Conservation (phyloP, 208 protist genomes). For the Trypanosoma melophagium region DNA sequence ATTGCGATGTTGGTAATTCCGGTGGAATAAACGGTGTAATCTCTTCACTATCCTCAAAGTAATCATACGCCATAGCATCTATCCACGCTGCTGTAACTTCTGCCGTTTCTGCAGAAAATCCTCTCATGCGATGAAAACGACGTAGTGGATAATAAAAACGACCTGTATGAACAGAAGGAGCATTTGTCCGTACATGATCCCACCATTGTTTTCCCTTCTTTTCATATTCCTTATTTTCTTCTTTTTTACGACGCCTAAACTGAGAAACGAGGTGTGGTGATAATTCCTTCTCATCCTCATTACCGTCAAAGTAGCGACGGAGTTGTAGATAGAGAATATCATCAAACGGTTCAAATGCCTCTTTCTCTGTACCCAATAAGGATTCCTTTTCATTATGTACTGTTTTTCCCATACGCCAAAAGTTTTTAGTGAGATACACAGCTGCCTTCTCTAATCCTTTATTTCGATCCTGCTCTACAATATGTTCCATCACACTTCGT, state of each 20-base stretch:
- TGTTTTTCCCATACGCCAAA: too few species aligned
- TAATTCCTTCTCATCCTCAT: too few species aligned
- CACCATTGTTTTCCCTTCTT: not conserved
- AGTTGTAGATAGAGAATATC: conserved; percentile 29
- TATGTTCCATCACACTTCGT: too few species aligned
- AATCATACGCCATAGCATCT: conserved; percentile 38
- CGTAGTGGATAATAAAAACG: conserved; percentile 49
- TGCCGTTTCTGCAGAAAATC: conserved; percentile 35
- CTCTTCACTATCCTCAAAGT: conserved; percentile 24
- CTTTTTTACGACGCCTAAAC: not conserved
- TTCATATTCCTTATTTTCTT: too few species aligned
- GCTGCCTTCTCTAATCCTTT: not conserved
- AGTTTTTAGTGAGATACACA: too few species aligned
- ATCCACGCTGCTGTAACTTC: conserved; percentile 44
- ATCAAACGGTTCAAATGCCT: conserved; percentile 24
- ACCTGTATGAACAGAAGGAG: conserved; percentile 13
- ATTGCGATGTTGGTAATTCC: not conserved
- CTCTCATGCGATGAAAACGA: conserved; percentile 35
- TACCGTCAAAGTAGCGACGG: not conserved
- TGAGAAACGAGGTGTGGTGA: too few species aligned
- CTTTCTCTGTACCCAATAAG: too few species aligned
- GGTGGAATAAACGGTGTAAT: conserved; percentile 6
- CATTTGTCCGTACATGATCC: not conserved
- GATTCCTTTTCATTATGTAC: not conserved
- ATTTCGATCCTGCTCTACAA: conserved; percentile 9